Conservation (phyloP, 2,329 filamentous ascomycete genomes). For the Polytolypa hystricis region DNA sequence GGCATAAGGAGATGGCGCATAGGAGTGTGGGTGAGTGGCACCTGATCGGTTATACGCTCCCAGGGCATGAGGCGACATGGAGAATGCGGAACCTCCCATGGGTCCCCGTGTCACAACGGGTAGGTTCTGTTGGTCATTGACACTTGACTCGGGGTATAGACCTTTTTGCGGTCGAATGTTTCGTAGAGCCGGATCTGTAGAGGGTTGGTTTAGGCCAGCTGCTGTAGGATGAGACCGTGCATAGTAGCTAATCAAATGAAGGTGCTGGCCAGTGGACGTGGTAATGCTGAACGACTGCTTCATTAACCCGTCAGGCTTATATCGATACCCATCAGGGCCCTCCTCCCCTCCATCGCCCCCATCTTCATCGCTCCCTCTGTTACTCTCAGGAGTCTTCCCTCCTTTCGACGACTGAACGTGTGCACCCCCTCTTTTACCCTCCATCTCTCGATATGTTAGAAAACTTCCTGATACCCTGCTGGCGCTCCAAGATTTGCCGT, state of each 20-base stretch:
- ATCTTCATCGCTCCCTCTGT: slow-evolving; percentile 70
- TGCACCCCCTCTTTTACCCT: slow-evolving; percentile 81
- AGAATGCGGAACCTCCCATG: slow-evolving; percentile 47
- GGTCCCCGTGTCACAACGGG: slow-evolving; percentile 70
- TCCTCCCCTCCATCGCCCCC: slow-evolving; percentile 58
- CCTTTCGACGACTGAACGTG: slow-evolving; percentile 43
- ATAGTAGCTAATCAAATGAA: slow-evolving; percentile 97
- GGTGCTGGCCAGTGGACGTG: slow-evolving; percentile 76
- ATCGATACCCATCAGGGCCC: slow-evolving; percentile 76
- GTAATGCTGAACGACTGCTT: slow-evolving; percentile 99
- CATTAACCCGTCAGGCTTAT: slow-evolving; percentile 95
- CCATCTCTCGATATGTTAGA: slow-evolving; percentile 95
- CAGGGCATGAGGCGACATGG: slow-evolving; percentile 41
- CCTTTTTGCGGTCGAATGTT: slow-evolving; percentile 81
- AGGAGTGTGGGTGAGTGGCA: slow-evolving; percentile 29
- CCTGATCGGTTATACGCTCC: slow-evolving; percentile 42
- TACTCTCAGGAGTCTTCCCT: slow-evolving; percentile 74
- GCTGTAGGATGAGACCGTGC: slow-evolving; percentile 64
- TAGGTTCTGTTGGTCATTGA: slow-evolving; percentile 71
- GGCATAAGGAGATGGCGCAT: slow-evolving; percentile 28
- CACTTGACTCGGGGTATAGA: slow-evolving; percentile 92
- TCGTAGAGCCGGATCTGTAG: slow-evolving; percentile 65
- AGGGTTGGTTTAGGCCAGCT: slow-evolving; percentile 67
- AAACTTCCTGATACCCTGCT: slow-evolving; percentile 96
- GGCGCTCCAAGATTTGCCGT: slow-evolving; percentile 98